phyloP scores from a whole-genome alignment of 2,329 filamentous ascomycete genomes.

The Kalmusia sp. region DNA sequence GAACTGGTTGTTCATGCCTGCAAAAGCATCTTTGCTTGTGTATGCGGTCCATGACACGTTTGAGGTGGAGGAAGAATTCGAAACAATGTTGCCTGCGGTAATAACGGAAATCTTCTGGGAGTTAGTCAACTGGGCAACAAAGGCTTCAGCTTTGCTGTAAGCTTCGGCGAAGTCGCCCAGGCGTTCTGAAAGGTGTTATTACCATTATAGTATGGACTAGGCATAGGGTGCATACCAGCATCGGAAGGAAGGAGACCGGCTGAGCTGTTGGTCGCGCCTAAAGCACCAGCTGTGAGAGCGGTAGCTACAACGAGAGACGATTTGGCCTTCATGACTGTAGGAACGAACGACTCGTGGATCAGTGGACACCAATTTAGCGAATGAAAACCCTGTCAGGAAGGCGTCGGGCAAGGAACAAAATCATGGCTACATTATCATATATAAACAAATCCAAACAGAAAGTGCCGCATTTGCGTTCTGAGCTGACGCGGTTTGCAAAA shows the following conservation, averaged over 20 bases:
- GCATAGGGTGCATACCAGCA: neutral
- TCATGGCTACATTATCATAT: neutral
- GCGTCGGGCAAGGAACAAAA: neutral
- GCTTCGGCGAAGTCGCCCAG: neutral
- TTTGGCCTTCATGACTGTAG: neutral
- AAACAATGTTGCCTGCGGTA: neutral
- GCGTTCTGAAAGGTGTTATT: neutral
- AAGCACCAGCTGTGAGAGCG: neutral
- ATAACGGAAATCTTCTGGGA: neutral
- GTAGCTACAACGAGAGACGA: neutral
- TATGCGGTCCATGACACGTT: constrained; percentile 2
- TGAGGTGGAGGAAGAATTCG: neutral
- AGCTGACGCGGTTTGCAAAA: neutral
- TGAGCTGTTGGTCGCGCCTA: neutral
- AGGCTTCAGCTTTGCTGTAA: neutral
- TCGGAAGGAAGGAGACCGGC: neutral
- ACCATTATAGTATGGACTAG: neutral
- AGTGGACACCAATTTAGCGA: neutral
- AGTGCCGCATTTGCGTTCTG: neutral
- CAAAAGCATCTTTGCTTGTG: constrained; percentile 2
- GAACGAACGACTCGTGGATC: neutral
- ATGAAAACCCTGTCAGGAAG: neutral
- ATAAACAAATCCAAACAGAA: neutral
- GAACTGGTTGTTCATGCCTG: constrained; percentile 4
- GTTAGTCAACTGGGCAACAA: neutral